Evolutionary conservation across 345 rosid genomes (phyloP), one percentile per base, ranked within the genome.

Genomic region (Populus alba): DNA sequence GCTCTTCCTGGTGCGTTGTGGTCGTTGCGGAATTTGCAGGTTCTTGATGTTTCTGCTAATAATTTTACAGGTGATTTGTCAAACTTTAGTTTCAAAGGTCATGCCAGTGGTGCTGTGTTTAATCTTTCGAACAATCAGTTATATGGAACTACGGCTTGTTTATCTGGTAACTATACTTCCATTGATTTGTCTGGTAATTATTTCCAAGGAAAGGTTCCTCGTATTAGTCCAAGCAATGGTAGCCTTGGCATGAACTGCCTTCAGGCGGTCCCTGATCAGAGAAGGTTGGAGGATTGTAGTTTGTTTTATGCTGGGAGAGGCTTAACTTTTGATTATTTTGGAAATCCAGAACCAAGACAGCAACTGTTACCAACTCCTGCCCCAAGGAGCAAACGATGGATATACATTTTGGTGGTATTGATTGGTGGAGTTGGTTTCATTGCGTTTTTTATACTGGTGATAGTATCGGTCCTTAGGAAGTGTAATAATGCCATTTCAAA

Each of bases 381-480:
- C 31, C 20, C 45, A 18, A 74, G 39, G 38, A 70, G 76, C 57
- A 78, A 43, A 53, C 61, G 33, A 65, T 82, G 85, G 85, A 74
- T 82, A 38, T 78, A 78, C 76, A 78, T 82, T 55, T 33, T 82
- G 72, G 76, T 43, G 7, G 85, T 81, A 66, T 53, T 82, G 76
- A 20, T 70, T 71, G 81, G 78, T 70, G 85, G 81, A 22, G 35
- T 78, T 29, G 70, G 69, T 37, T 82, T 82, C 81, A 75, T 82
- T n/a, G 63, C 18, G 31, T 77, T 87, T 45, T 29, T 89, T 79
- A 86, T 83, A 22, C 57, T 84, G 66, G 65, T 84, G 45, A 80
- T 88, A 45, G 80, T 88, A 49, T 65, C 86, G 45, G 49, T 86
- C 74, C 73, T 83, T 25, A 84, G 85, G 66, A 81, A 73, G 80